A percentile compares a stretch with the other conserved stretches of the same genome.
These are phyloP conservation scores for Capillidium rhysosporum DNA, from an alignment of 371 early-diverging fungal species.

Conservation along the genomic window DNA sequence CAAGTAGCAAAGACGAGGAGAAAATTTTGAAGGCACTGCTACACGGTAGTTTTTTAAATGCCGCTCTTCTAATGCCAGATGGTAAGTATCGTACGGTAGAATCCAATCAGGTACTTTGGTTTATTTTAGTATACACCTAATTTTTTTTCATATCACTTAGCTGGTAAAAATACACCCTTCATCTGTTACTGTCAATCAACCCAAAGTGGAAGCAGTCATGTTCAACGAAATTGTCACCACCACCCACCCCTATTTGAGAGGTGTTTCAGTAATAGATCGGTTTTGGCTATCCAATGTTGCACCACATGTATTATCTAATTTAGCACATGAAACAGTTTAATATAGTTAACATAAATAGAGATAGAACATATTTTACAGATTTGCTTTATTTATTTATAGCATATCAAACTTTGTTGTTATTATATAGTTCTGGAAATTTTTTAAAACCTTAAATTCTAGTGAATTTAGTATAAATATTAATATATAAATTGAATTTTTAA, in stretches of 20 bases:
- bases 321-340: no score
- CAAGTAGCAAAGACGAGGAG: constrained; percentile 52
- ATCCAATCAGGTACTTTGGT: constrained; percentile 27
- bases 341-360: no score
- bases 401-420: no score
- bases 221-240: constrained; percentile 91
- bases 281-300: constrained; percentile 67
- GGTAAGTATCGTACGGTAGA: constrained; percentile 66
- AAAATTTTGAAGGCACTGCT: constrained; percentile 61
- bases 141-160: no score
- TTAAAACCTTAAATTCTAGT: no score
- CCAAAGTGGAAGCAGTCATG: constrained; percentile 59
- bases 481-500: no score
- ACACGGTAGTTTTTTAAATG: constrained; percentile 77
- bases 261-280: constrained; percentile 62
- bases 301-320: constrained; percentile 36
- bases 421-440: no score
- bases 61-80: constrained; percentile 73
- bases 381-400: no score
- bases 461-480: no score
- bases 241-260: constrained; percentile 66
- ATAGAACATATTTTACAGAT: no score
- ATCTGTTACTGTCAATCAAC: constrained; percentile 63
- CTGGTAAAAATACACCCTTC: constrained; percentile 69
- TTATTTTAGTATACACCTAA: constrained; percentile 1